Evolutionary conservation across 805 yeast species (phyloP).

Genomic region (Spathaspora hagerdaliae): DNA sequence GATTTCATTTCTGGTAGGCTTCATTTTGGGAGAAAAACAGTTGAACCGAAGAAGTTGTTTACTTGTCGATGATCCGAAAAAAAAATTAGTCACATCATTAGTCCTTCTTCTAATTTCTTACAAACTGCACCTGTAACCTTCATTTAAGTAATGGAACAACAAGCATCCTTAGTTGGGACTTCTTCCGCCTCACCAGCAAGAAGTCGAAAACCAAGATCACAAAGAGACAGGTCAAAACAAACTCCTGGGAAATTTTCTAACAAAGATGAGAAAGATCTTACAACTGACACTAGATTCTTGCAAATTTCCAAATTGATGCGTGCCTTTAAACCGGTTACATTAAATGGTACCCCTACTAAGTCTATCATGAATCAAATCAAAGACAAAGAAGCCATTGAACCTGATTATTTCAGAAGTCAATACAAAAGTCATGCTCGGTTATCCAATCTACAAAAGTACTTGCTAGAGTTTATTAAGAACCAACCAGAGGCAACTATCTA

Average conservation of each 20-base stretch:
- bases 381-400: slow-evolving; percentile 4
- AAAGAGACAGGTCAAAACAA: not conserved
- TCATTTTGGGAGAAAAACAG: not conserved
- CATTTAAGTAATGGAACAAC: slow-evolving; percentile 47
- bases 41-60: too few relatives aligned
- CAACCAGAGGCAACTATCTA: slow-evolving; percentile 25
- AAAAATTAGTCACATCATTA: too few relatives aligned
- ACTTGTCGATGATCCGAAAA: too few relatives aligned
- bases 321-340: slow-evolving; percentile 29
- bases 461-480: slow-evolving; percentile 13
- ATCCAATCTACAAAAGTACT: slow-evolving; percentile 12
- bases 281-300: slow-evolving; percentile 19
- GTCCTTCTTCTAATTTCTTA: not conserved
- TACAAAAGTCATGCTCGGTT: slow-evolving; percentile 9
- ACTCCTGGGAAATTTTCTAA: not conserved
- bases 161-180: slow-evolving; percentile 46
- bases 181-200: slow-evolving; percentile 6
- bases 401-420: slow-evolving; percentile 5
- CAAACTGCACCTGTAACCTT: slow-evolving; percentile 19
- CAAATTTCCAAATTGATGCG: slow-evolving; percentile 32
- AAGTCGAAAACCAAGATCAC: slow-evolving; percentile 12
- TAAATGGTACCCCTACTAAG: slow-evolving; percentile 26
- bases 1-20: slow-evolving; percentile 1
- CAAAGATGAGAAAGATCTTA: slow-evolving; percentile 4
- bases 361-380: slow-evolving; percentile 6